Evolutionary conservation across 2,329 filamentous ascomycete species (phyloP).

Genomic region (Graphilbum sp.): DNA sequence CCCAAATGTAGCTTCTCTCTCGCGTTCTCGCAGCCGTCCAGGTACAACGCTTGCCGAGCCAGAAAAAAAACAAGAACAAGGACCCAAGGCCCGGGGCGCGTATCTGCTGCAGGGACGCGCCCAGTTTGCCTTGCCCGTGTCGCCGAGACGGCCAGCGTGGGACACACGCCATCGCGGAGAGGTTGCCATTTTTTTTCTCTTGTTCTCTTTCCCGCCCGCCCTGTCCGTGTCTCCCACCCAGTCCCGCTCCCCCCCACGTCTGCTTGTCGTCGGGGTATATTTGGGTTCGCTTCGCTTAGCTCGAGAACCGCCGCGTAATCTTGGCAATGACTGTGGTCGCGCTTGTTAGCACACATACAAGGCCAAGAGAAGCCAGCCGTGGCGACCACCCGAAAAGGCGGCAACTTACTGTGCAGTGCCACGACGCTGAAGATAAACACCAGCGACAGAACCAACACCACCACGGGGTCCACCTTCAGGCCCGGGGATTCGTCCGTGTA

Average conservation of each 20-base stretch:
- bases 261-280: neutral
- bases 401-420: slow-evolving; percentile 74
- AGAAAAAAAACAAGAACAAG: too few species aligned
- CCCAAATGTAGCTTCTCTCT: too few species aligned
- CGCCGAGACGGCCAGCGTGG: too few species aligned
- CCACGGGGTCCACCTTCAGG: slow-evolving; percentile 93
- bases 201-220: neutral
- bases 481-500: slow-evolving; percentile 98
- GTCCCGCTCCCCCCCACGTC: too few species aligned
- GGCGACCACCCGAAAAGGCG: too few species aligned
- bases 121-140: neutral
- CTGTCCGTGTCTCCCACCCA: neutral
- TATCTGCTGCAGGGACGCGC: neutral
- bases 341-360: too few species aligned
- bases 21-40: neutral
- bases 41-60: too few species aligned
- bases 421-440: slow-evolving; percentile 99
- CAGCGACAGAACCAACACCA: slow-evolving; percentile 87
- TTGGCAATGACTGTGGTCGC: slow-evolving; percentile 10
- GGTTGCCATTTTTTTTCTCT: neutral
- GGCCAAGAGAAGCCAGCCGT: too few species aligned
- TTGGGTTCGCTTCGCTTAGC: slow-evolving; percentile 8
- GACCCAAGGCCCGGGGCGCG: too few species aligned
- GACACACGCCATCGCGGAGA: too few species aligned
- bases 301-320: slow-evolving; percentile 13